These are phyloP conservation scores for Aspergillus cavernicola DNA, from an alignment of 495 filamentous ascomycete species.

Conservation along the genomic window DNA sequence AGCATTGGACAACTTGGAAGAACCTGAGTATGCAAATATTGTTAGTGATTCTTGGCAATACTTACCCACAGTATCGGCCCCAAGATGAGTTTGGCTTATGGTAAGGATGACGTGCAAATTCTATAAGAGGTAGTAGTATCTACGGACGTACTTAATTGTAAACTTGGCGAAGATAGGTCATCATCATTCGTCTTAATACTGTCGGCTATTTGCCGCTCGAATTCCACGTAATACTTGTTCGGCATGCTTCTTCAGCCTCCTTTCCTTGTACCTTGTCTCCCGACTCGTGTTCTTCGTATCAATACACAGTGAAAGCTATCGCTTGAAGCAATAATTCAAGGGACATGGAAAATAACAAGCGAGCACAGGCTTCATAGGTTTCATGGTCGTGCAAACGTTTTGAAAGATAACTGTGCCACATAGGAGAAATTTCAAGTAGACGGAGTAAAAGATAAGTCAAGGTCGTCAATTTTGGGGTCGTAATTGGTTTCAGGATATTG, in stretches of 20 bases:
- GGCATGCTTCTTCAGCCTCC: constrained; percentile 2
- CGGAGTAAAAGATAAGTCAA: constrained; percentile 13
- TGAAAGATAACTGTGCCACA: constrained; percentile 10
- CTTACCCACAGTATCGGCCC: too few species aligned
- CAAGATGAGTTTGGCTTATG: too few species aligned
- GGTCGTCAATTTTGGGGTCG: not conserved
- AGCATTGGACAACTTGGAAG: too few species aligned
- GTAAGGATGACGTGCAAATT: too few species aligned
- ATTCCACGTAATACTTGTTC: not conserved
- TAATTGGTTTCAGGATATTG: constrained; percentile 9
- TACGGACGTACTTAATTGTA: too few species aligned
- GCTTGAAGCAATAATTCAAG: constrained; percentile 15
- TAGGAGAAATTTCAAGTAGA: constrained; percentile 17
- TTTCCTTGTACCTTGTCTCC: constrained; percentile 3
- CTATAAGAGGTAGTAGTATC: too few species aligned
- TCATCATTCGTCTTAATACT: constrained; percentile 7
- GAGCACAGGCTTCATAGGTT: constrained; percentile 12
- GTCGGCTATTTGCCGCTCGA: not conserved
- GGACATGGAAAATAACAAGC: constrained; percentile 12
- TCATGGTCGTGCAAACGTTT: constrained; percentile 8
- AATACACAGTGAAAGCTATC: constrained; percentile 14
- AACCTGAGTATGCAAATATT: too few species aligned
- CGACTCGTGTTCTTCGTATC: constrained; percentile 1
- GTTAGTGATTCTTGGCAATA: too few species aligned
- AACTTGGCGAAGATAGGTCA: not conserved